Base-by-base conservation (phyloP, 1,284 basidiomycete genomes). In the Pyrrhoderma noxium region DNA sequence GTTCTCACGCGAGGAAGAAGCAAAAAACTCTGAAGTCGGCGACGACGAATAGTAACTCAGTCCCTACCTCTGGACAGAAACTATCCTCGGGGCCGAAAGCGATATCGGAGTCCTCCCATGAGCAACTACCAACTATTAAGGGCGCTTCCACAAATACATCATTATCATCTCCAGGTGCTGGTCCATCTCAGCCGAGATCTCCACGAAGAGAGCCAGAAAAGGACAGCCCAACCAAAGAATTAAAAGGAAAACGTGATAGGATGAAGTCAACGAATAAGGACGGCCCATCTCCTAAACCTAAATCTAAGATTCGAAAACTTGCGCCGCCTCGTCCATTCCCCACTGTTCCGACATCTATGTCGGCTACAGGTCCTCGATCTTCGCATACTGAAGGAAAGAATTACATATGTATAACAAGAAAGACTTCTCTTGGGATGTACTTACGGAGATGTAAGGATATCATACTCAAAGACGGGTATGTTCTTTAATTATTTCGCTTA, bases 351-450 rank as follows among this genome's bases (percentile, higher is more conserved):
- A 66, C 73, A 0, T 81, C 82, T n/a, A 81, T 80, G 11, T 82
- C 82, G 56, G 85, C 83, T 3, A 86, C 85, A 1, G 87, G 86
- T 0, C 87, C 88, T n/a, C 81, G 79, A 23, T 87, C 86, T 3
- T 74, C 79, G 36, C 85, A 87, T 57, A 77, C 70, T 53, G 85
- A 86, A 63, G 80, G 87, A 51, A 89, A 84, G 65, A 89, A 88
- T 59, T 73, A 77, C 55, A 82, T 94, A 36, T 89, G 89, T 56
- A 64, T 94, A 45, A 89, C 89, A 56, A 80, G 91, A 43, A 87
- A 84, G 62, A 89, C 86, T 2, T 69, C 75, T 21, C 64, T 93
- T 13, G 85, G 80, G 18, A 73, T 76, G 54, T 91, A 93, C 64
- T 75, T 93, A 64, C 74, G 85, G 42, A 75, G 88, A 52, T 93